Evolutionary conservation across 2,329 filamentous ascomycete genomes (phyloP).

Genomic region (Simplicillium sp.): DNA sequence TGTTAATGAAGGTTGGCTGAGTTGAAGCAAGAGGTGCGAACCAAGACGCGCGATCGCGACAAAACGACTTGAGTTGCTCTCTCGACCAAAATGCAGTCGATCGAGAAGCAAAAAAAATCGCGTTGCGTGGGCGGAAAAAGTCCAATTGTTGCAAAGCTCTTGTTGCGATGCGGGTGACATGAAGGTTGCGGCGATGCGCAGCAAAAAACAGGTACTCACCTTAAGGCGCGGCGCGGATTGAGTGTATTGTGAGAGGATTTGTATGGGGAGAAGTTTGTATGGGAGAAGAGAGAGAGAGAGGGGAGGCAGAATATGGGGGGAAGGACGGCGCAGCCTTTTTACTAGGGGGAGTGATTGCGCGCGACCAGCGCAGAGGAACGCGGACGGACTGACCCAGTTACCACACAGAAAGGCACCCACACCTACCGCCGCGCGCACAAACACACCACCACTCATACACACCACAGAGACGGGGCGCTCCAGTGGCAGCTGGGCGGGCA

Average conservation of each 20-base stretch:
- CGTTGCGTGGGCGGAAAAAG: constrained; percentile 15
- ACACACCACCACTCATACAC: background rate
- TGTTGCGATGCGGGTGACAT: constrained; percentile 19
- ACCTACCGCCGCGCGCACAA: constrained; percentile 1
- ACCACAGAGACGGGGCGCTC: background rate
- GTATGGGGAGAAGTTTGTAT: constrained; percentile 51
- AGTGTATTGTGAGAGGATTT: constrained; percentile 37
- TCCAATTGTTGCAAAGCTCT: constrained; percentile 15
- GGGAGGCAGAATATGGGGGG: constrained; percentile 39
- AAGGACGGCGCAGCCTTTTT: constrained; percentile 50
- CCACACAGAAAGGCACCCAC: background rate
- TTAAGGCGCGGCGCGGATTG: constrained; percentile 9
- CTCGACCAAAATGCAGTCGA: constrained; percentile 4
- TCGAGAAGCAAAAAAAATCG: constrained; percentile 6
- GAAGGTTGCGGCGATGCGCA: constrained; percentile 24
- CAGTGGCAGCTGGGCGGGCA: no score
- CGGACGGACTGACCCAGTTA: constrained; percentile 9
- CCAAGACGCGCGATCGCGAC: constrained; percentile 1
- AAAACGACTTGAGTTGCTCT: background rate
- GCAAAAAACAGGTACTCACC: constrained; percentile 15
- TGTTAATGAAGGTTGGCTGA: constrained; percentile 4
- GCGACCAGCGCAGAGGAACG: constrained; percentile 19
- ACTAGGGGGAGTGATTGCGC: constrained; percentile 55
- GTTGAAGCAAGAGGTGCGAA: constrained; percentile 1
- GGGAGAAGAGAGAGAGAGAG: constrained; percentile 46